Conservation (phyloP, 2,329 filamentous ascomycete species). For the Periglandula ipomoeae region DNA sequence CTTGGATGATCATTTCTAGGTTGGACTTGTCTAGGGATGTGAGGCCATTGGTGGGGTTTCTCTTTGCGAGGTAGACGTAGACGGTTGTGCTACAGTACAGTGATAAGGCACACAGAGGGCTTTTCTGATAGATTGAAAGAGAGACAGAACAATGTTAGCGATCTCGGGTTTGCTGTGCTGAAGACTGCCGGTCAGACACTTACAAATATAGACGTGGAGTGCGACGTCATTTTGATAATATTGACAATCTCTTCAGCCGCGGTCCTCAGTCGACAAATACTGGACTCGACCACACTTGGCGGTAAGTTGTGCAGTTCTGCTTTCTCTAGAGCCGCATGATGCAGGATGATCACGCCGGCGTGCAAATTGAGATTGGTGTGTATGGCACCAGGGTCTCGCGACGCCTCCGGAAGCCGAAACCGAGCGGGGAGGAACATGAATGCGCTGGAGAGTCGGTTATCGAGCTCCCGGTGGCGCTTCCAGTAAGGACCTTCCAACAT, state of each 20-base stretch:
- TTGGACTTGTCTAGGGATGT: conserved; percentile 36
- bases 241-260: conserved; percentile 78
- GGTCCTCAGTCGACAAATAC: conserved; percentile 63
- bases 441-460: conserved; percentile 69
- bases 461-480: conserved; percentile 74
- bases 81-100: conserved; percentile 80
- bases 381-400: conserved; percentile 62
- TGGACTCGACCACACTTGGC: conserved; percentile 55
- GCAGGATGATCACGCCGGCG: conserved; percentile 77
- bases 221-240: conserved; percentile 71
- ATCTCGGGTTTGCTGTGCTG: too few species aligned
- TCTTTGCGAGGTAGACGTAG: conserved; percentile 70
- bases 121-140: conserved; percentile 17
- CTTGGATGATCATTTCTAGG: conserved; percentile 67
- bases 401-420: conserved; percentile 60
- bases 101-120: conserved; percentile 52
- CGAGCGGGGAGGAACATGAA: conserved; percentile 70
- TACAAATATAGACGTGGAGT: conserved; percentile 59
- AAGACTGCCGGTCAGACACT: too few species aligned
- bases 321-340: conserved; percentile 81
- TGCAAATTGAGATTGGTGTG: conserved; percentile 86
- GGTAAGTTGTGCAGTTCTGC: conserved; percentile 63
- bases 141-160: too few species aligned
- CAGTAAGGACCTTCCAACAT: conserved; percentile 70
- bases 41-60: conserved; percentile 49